Evolutionary conservation across 139 green algal species (phyloP).

Genomic region (Ettlia oleoabundans): DNA sequence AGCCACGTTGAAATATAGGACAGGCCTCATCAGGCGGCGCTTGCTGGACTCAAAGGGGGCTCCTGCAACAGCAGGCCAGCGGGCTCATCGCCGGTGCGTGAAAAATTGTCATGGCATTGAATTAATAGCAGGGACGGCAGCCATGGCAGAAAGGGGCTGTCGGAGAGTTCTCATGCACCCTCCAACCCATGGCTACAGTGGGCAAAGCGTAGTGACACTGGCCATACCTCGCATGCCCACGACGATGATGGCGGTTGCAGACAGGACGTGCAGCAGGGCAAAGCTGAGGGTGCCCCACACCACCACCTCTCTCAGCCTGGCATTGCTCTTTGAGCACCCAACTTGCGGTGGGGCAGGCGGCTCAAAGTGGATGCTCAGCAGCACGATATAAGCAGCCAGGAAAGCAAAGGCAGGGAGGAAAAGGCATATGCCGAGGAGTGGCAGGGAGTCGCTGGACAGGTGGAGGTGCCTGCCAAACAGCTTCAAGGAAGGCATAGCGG

Average conservation of each 20-base stretch:
- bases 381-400: not conserved
- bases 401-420: not conserved
- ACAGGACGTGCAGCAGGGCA: not conserved
- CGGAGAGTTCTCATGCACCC: not conserved
- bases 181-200: not conserved
- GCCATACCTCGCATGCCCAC: not conserved
- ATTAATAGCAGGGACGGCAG: too few relatives aligned
- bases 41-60: not conserved
- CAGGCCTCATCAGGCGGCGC: not conserved
- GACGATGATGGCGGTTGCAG: not conserved
- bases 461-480: not conserved
- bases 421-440: not conserved
- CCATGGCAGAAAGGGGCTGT: too few relatives aligned
- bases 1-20: not conserved
- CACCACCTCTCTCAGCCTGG: not conserved
- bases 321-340: not conserved
- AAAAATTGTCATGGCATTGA: too few relatives aligned
- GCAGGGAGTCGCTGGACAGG: not conserved
- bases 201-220: not conserved
- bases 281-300: not conserved
- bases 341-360: not conserved
- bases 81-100: too few relatives aligned
- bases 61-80: not conserved
- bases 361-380: not conserved
- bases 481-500: too few relatives aligned